These are phyloP conservation scores for Amniculicola lignicola DNA, from an alignment of 495 filamentous ascomycete genomes.

Conservation along the genomic window DNA sequence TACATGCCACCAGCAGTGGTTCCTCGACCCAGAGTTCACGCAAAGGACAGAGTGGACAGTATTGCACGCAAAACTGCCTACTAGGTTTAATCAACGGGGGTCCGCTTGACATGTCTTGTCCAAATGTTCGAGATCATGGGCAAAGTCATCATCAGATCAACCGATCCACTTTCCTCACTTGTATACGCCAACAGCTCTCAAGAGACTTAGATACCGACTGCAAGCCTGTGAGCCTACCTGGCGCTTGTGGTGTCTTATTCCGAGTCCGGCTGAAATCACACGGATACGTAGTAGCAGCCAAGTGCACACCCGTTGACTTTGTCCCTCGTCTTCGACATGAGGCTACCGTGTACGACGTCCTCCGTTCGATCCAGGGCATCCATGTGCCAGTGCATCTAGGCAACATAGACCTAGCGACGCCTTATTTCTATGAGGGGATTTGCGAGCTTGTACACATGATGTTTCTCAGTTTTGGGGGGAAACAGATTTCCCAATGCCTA, in stretches of 20 bases:
- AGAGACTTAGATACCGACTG: conserved; percentile 38
- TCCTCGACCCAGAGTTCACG: conserved; percentile 18
- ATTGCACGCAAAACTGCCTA: conserved; percentile 51
- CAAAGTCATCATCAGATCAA: conserved; percentile 24
- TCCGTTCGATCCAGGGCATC: conserved; percentile 39
- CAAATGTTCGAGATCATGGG: conserved; percentile 39
- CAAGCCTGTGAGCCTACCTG: conserved; percentile 44
- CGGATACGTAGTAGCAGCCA: conserved; percentile 51
- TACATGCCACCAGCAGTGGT: conserved; percentile 35
- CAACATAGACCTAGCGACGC: conserved; percentile 36
- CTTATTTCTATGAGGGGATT: conserved; percentile 42
- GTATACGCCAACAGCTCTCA: conserved; percentile 28
- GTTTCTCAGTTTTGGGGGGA: conserved; percentile 41
- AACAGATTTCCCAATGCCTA: conserved; percentile 12
- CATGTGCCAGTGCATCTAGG: conserved; percentile 42
- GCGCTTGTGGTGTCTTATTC: conserved; percentile 35
- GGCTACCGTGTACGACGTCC: conserved; percentile 41
- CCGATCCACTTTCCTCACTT: conserved; percentile 14
- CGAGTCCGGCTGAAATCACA: conserved; percentile 44
- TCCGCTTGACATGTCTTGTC: conserved; percentile 44
- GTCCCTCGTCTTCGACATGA: conserved; percentile 35
- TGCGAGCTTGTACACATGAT: conserved; percentile 39
- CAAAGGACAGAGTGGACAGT: conserved; percentile 24
- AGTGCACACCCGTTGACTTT: conserved; percentile 41
- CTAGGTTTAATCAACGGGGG: conserved; percentile 43